Conservation (phyloP, 2,329 filamentous ascomycete species). For the Aspergillus uvarum region DNA sequence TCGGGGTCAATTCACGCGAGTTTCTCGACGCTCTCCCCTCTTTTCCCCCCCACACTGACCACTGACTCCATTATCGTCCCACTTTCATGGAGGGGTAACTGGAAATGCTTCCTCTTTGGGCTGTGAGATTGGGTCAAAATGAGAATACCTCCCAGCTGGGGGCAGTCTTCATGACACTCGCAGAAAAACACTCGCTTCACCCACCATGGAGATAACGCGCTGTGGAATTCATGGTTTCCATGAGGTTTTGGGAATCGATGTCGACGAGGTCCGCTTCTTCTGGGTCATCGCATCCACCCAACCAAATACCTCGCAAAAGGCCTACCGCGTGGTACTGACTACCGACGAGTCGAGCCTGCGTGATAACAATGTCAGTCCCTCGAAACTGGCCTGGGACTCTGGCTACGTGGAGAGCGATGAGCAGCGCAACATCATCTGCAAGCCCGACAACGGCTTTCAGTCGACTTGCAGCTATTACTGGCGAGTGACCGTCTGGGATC, state of each 20-base stretch:
- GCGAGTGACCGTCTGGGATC: slow-evolving; percentile 24
- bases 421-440: slow-evolving; percentile 27
- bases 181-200: not conserved
- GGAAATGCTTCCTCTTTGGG: not conserved
- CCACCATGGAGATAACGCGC: slow-evolving; percentile 18
- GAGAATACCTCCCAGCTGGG: not conserved
- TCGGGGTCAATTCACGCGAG: not conserved
- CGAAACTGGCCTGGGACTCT: slow-evolving; percentile 18
- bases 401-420: slow-evolving; percentile 20
- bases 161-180: not conserved
- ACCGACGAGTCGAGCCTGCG: slow-evolving; percentile 1
- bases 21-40: too few species aligned
- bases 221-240: slow-evolving; percentile 28
- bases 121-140: not conserved
- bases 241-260: slow-evolving; percentile 23
- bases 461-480: slow-evolving; percentile 24
- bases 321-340: slow-evolving; percentile 19
- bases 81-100: not conserved
- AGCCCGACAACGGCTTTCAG: slow-evolving; percentile 16
- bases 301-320: slow-evolving; percentile 11
- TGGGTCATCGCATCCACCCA: slow-evolving; percentile 18
- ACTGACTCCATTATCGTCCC: not conserved
- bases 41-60: too few species aligned
- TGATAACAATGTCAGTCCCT: not conserved
- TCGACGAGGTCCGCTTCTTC: slow-evolving; percentile 24